Conservation (phyloP, 441 rosid species). For the Corymbia calophylla region DNA sequence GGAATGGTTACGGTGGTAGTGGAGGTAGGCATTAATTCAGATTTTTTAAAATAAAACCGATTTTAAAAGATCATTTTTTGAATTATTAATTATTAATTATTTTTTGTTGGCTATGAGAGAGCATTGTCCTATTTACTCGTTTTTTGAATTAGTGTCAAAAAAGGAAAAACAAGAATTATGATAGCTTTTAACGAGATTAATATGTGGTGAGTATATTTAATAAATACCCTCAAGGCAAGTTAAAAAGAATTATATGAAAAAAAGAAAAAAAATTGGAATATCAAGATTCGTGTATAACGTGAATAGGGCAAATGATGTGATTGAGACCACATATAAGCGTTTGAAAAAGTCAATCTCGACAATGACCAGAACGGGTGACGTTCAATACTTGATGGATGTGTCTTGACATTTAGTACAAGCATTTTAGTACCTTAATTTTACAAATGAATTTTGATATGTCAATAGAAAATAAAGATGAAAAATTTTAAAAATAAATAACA, state of each 20-base stretch:
- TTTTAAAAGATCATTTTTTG: neutral
- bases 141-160: accelerated
- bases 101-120: neutral
- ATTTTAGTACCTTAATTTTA: neutral
- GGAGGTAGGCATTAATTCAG: neutral
- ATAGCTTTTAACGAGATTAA: neutral
- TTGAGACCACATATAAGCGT: neutral
- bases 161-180: neutral
- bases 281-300: neutral
- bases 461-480: neutral
- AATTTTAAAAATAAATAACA: neutral
- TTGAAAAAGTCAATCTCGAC: neutral
- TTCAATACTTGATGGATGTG: neutral
- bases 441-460: neutral
- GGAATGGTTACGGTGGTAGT: neutral
- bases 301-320: neutral
- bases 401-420: neutral
- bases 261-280: neutral
- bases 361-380: neutral
- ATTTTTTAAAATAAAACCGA: neutral
- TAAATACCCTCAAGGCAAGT: neutral
- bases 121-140: neutral
- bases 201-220: accelerated
- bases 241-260: neutral
- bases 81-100: neutral